These are phyloP conservation scores for Gentiana straminea DNA, from an alignment of 257 asterid genomes.

Conservation along the genomic window DNA sequence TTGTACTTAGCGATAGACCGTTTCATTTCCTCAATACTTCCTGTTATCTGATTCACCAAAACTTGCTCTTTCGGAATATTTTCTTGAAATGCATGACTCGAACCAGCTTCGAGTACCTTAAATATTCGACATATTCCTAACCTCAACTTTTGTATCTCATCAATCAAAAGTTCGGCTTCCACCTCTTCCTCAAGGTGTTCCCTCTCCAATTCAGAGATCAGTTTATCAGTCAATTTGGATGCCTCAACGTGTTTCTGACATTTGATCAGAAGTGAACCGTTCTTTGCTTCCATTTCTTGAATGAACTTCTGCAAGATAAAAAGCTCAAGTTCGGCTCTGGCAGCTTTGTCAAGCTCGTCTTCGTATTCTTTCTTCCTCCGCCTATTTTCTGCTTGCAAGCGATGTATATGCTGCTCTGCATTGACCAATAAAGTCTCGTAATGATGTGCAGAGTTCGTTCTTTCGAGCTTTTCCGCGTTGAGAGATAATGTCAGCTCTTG, in stretches of 20 bases:
- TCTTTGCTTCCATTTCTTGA: constrained; percentile 86
- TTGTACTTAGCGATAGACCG: constrained; percentile 36
- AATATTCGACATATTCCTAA: constrained; percentile 63
- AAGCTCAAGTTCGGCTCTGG: too few relatives aligned
- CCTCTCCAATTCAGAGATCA: constrained; percentile 80
- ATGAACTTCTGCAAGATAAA: background rate
- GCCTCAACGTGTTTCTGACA: constrained; percentile 94
- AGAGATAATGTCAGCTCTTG: constrained; percentile 47
- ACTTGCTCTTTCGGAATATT: constrained; percentile 44
- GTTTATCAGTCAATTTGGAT: constrained; percentile 65
- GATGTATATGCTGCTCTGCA: too few relatives aligned
- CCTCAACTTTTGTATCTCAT: constrained; percentile 65
- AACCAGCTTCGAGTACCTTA: constrained; percentile 39
- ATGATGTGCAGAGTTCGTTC: too few relatives aligned
- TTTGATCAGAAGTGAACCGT: constrained; percentile 48
- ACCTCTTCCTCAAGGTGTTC: constrained; percentile 95
- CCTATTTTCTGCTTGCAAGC: too few relatives aligned
- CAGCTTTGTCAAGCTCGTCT: too few relatives aligned
- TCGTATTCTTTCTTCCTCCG: too few relatives aligned
- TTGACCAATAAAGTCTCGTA: too few relatives aligned
- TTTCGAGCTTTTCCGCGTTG: too few relatives aligned
- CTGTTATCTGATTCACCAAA: constrained; percentile 39
- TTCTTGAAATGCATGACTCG: constrained; percentile 20
- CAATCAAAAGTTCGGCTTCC: constrained; percentile 70
- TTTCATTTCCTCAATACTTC: constrained; percentile 47